Percentiles rank a stretch among this genome's conserved stretches.
phyloP scores from a whole-genome alignment of 805 yeast species.

The Barnettozyma botsteinii region DNA sequence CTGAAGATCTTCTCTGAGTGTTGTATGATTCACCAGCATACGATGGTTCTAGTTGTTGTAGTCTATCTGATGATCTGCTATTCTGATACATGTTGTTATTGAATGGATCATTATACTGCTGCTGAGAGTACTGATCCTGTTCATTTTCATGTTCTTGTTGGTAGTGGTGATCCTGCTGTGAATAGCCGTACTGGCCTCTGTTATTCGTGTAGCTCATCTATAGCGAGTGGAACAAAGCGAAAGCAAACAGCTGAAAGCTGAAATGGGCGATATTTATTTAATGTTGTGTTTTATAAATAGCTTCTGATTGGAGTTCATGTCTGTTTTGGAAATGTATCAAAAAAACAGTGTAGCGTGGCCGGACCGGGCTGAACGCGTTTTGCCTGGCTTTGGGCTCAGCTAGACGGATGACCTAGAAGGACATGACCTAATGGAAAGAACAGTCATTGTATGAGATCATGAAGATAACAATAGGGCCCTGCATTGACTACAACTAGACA shows the following conservation, averaged over 20 bases:
- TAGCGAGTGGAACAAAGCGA: background rate
- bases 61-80: slow-evolving; percentile 16
- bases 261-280: no score
- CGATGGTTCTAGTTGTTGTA: slow-evolving; percentile 14
- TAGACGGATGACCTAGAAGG: no score
- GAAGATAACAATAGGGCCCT: no score
- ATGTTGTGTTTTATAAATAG: no score
- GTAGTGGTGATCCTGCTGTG: slow-evolving; percentile 3
- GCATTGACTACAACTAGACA: no score
- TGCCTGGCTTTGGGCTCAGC: no score
- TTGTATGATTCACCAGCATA: slow-evolving; percentile 12
- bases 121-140: slow-evolving; percentile 1
- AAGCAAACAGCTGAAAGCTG: no score
- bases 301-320: no score
- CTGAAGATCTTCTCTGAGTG: slow-evolving; percentile 14
- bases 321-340: background rate
- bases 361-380: no score
- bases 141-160: background rate
- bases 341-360: no score
- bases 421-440: no score
- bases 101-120: slow-evolving; percentile 12
- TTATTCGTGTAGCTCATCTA: slow-evolving; percentile 13
- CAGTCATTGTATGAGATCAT: no score
- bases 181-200: slow-evolving; percentile 4
- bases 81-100: slow-evolving; percentile 5